These are phyloP conservation scores for Nakaseomyces uthaithaninus DNA, from an alignment of 1,139 yeast species.

Conservation along the genomic window DNA sequence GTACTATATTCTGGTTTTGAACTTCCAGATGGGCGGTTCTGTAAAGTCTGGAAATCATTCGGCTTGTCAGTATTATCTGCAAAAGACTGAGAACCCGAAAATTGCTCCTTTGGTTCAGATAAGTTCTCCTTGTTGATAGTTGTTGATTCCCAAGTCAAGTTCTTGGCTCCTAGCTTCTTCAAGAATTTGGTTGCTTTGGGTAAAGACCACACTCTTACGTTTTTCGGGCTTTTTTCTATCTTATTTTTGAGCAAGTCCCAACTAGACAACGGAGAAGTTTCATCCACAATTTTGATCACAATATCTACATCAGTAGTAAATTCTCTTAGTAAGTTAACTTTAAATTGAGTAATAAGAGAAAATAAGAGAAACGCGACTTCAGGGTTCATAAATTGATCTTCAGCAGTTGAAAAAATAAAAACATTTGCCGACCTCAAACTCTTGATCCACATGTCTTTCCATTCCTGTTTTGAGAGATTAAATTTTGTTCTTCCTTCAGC, in stretches of 20 bases:
- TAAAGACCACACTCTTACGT: slow-evolving; percentile 17
- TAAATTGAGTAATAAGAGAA: not conserved
- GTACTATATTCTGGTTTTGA: too few species aligned
- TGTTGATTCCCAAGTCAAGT: not conserved
- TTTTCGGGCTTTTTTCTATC: slow-evolving; percentile 7
- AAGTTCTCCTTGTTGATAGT: too few species aligned
- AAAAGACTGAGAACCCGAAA: too few species aligned
- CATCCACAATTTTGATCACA: not conserved
- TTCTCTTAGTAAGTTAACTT: not conserved
- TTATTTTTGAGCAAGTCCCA: not conserved
- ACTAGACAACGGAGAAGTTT: too few species aligned
- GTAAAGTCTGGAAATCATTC: too few species aligned
- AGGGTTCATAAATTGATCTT: not conserved
- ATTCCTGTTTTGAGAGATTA: not conserved
- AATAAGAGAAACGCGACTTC: not conserved
- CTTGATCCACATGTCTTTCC: not conserved
- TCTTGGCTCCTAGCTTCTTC: slow-evolving; percentile 11
- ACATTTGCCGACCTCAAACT: not conserved
- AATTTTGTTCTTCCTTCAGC: not conserved
- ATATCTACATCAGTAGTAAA: not conserved
- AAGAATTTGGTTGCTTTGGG: slow-evolving; percentile 15
- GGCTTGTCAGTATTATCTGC: too few species aligned
- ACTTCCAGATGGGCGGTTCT: too few species aligned
- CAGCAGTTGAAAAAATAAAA: not conserved
- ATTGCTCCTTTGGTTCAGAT: too few species aligned